Evolutionary conservation across 805 yeast genomes (phyloP).

Genomic region (Novakomyces olei): DNA sequence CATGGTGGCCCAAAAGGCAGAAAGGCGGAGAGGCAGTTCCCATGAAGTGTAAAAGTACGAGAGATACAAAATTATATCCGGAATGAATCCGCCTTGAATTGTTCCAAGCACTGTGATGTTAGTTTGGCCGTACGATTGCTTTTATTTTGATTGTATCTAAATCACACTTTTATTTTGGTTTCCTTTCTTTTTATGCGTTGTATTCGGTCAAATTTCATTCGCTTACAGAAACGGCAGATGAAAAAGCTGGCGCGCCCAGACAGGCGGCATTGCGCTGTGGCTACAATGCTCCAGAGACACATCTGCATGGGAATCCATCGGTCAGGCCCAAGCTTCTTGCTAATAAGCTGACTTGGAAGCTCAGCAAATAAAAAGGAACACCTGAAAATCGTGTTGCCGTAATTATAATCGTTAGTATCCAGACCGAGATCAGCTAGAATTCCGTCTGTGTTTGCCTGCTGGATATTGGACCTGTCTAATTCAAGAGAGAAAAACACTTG

Average conservation of each 20-base stretch:
- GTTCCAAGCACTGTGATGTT: constrained; percentile 24
- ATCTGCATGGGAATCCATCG: constrained; percentile 35
- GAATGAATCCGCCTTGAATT: constrained; percentile 42
- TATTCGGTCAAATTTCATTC: no score
- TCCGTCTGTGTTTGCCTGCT: constrained; percentile 35
- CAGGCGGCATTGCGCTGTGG: neutral
- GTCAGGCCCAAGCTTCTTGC: constrained; percentile 44
- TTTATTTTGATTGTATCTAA: no score
- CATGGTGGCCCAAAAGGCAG: constrained; percentile 33
- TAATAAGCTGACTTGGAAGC: constrained; percentile 41
- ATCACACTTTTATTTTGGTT: no score
- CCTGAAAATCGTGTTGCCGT: constrained; percentile 32
- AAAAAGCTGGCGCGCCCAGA: neutral
- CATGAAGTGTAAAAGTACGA: constrained; percentile 37
- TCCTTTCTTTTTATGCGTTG: no score
- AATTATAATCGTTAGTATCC: constrained; percentile 33
- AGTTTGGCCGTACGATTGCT: no score
- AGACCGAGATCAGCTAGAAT: constrained; percentile 27
- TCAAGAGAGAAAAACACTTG: constrained; percentile 38
- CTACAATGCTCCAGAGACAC: constrained; percentile 1
- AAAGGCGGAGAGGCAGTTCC: constrained; percentile 33
- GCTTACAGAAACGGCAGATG: no score
- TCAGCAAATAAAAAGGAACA: constrained; percentile 35
- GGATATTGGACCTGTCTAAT: constrained; percentile 31
- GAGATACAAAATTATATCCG: constrained; percentile 36